phyloP scores from a whole-genome alignment of 805 yeast genomes.

The Spathaspora arborariae region DNA sequence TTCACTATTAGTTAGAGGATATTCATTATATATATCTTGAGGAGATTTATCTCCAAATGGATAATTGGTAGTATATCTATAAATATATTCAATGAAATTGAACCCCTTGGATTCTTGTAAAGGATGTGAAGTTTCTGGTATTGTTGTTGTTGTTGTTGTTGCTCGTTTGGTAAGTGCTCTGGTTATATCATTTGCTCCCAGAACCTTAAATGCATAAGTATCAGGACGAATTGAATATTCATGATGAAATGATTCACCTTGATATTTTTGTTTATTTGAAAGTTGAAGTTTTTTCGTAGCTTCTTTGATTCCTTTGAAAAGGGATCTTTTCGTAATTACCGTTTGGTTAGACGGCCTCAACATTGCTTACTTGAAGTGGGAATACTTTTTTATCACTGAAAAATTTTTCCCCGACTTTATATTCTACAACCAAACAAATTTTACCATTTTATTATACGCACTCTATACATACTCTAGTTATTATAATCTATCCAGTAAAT shows the following conservation, averaged over 20 bases:
- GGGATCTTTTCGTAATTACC: not conserved
- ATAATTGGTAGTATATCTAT: slow-evolving; percentile 38
- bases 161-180: not conserved
- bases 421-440: not conserved
- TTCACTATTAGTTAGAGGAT: slow-evolving; percentile 31
- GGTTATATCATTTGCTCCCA: slow-evolving; percentile 1
- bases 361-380: not conserved
- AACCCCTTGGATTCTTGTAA: slow-evolving; percentile 9
- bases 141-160: not conserved
- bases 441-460: not conserved
- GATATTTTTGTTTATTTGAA: slow-evolving; percentile 1
- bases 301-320: slow-evolving; percentile 6
- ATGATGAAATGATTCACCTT: slow-evolving; percentile 23
- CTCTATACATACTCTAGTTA: not conserved
- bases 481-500: not conserved
- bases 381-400: not conserved
- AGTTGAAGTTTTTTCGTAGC: slow-evolving; percentile 2
- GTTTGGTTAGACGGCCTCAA: no score
- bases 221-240: slow-evolving; percentile 45
- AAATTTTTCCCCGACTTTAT: not conserved
- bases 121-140: not conserved
- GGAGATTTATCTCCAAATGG: slow-evolving; percentile 37
- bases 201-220: slow-evolving; percentile 40
- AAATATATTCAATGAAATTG: slow-evolving; percentile 33
- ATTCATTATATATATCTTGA: slow-evolving; percentile 35